A percentile compares a stretch with the other conserved stretches of the same genome.
phyloP scores from a whole-genome alignment of 2,329 filamentous ascomycete genomes.

The Claviceps arundinis region DNA sequence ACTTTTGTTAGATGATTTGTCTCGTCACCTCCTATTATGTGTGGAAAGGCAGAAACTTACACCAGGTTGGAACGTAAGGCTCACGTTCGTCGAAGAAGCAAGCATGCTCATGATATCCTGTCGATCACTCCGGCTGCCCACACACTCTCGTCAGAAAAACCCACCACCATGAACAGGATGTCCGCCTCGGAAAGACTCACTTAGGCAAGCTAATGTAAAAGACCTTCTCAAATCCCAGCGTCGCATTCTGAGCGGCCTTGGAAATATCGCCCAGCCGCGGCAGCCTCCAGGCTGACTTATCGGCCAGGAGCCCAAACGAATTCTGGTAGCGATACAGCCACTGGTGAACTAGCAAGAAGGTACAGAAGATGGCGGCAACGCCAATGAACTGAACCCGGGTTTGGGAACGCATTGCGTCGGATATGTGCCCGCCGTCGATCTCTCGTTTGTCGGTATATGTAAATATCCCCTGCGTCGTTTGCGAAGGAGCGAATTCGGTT shows the following conservation, averaged over 20 bases:
- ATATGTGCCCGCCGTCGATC: background rate
- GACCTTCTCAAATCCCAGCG: constrained; percentile 2
- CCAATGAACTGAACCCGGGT: background rate
- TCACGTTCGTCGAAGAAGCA: background rate
- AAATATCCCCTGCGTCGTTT: background rate
- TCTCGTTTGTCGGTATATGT: too few species aligned
- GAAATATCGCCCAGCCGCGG: background rate
- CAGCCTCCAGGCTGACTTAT: background rate
- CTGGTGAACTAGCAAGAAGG: background rate
- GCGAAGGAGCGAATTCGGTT: background rate
- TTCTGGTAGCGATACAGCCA: background rate
- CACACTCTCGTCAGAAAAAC: background rate
- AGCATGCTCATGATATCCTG: constrained; percentile 2
- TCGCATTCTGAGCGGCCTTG: background rate
- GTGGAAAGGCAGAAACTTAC: background rate
- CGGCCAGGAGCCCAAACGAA: background rate
- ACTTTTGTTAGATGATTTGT: background rate
- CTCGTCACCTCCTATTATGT: too few species aligned
- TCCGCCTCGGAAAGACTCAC: background rate
- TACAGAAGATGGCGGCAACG: background rate
- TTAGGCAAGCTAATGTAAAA: constrained; percentile 1
- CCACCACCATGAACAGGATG: too few species aligned
- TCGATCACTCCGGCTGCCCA: background rate
- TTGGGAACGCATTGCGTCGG: background rate
- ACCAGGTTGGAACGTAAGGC: background rate